Evolutionary conservation across 2,329 filamentous ascomycete genomes (phyloP).

Genomic region (Microdochium trichocladiopsis): DNA sequence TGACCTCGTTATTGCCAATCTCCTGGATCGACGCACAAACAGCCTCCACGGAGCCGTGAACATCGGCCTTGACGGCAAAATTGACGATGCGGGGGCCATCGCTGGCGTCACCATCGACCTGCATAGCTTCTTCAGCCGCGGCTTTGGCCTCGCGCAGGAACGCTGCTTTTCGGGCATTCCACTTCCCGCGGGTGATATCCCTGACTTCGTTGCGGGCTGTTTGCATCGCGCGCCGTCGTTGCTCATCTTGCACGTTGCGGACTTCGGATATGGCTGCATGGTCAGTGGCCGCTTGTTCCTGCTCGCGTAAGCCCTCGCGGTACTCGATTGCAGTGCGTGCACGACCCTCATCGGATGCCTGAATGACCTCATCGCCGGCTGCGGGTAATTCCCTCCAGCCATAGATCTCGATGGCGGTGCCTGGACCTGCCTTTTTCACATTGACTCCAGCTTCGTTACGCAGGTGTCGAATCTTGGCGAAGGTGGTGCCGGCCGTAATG

Average conservation of each 20-base stretch:
- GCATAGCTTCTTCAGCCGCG: constrained; percentile 13
- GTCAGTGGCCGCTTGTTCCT: constrained; percentile 68
- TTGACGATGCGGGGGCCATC: constrained; percentile 51
- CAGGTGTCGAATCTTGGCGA: constrained; percentile 77
- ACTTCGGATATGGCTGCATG: constrained; percentile 68
- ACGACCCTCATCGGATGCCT: constrained; percentile 70
- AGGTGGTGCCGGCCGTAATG: constrained; percentile 82
- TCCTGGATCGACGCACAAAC: constrained; percentile 70
- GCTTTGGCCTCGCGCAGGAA: constrained; percentile 24
- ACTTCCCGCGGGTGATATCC: constrained; percentile 3
- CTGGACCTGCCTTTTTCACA: constrained; percentile 70
- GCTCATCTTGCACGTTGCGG: constrained; percentile 49
- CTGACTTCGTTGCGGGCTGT: constrained; percentile 30
- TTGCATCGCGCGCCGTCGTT: constrained; percentile 52
- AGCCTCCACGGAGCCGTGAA: constrained; percentile 89
- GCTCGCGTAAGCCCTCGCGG: constrained; percentile 64
- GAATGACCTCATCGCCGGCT: constrained; percentile 81
- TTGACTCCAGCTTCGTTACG: constrained; percentile 76
- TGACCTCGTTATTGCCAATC: constrained; percentile 80
- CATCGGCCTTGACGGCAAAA: constrained; percentile 88
- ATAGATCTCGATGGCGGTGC: constrained; percentile 84
- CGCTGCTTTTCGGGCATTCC: constrained; percentile 20
- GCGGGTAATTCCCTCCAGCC: constrained; percentile 83
- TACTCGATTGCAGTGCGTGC: constrained; percentile 75
- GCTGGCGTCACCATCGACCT: constrained; percentile 25